phyloP scores from a whole-genome alignment of 2,329 filamentous ascomycete genomes.

The Aschersonia sp. region DNA sequence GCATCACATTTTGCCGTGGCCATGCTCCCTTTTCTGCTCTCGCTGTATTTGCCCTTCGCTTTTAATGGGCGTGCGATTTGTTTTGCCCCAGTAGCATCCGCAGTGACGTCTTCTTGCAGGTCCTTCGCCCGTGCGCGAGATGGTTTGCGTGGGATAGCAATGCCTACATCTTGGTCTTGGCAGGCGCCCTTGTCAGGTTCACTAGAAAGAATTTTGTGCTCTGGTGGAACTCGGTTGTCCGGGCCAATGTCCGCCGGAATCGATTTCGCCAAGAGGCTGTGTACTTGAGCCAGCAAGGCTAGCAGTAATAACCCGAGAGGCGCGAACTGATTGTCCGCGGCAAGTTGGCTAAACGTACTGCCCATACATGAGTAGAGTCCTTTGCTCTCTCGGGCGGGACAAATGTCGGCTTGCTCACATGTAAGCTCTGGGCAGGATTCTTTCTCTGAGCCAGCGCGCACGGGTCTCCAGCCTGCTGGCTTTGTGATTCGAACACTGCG shows the following conservation, averaged over 20 bases:
- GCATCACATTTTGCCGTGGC: slow-evolving; percentile 34
- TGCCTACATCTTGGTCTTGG: background rate
- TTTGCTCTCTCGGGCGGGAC: background rate
- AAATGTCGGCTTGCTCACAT: slow-evolving; percentile 10
- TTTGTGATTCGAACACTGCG: background rate
- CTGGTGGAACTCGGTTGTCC: background rate
- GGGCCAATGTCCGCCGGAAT: slow-evolving; percentile 8
- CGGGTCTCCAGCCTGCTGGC: slow-evolving; percentile 5
- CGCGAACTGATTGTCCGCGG: slow-evolving; percentile 60
- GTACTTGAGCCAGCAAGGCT: slow-evolving; percentile 44
- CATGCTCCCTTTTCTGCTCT: slow-evolving; percentile 29
- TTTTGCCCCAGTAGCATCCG: background rate
- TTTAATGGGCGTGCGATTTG: background rate
- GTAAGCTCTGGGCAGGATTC: slow-evolving; percentile 19
- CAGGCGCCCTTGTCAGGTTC: background rate
- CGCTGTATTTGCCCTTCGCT: slow-evolving; percentile 19
- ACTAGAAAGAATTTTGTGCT: background rate
- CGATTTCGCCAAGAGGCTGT: slow-evolving; percentile 25
- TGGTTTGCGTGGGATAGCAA: background rate
- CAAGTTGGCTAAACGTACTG: slow-evolving; percentile 52
- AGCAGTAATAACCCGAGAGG: slow-evolving; percentile 56
- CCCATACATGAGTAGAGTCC: background rate
- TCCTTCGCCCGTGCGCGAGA: background rate
- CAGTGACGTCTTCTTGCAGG: background rate
- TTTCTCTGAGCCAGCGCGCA: slow-evolving; percentile 14